phyloP scores from a whole-genome alignment of 2,329 filamentous ascomycete species.

The Colletotrichum acutatum region DNA sequence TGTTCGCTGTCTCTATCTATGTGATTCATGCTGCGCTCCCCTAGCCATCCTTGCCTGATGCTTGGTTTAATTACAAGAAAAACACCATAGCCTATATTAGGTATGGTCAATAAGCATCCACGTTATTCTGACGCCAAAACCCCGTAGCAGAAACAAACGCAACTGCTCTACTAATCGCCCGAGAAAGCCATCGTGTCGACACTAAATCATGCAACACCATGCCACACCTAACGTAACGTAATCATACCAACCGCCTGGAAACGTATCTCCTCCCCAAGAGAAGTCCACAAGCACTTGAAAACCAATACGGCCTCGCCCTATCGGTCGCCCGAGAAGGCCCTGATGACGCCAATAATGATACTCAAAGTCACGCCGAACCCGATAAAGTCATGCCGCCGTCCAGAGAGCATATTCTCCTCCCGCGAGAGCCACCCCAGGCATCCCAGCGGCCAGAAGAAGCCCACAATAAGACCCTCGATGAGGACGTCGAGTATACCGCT shows the following conservation, averaged over 20 bases:
- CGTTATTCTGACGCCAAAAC: neutral
- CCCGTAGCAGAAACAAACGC: neutral
- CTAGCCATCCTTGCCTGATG: neutral
- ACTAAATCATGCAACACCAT: neutral
- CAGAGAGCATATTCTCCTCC: constrained; percentile 88
- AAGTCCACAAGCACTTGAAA: neutral
- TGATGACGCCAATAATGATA: constrained; percentile 48
- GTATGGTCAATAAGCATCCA: neutral
- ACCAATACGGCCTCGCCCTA: neutral
- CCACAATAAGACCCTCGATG: constrained; percentile 87
- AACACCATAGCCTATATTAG: neutral
- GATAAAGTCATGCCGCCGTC: constrained; percentile 87
- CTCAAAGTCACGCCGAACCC: constrained; percentile 81
- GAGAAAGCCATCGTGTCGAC: neutral
- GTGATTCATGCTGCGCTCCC: constrained; percentile 7
- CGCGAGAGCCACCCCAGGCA: constrained; percentile 86
- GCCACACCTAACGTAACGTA: neutral
- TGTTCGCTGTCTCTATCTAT: constrained; percentile 5
- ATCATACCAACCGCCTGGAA: neutral
- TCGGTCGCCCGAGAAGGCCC: constrained; percentile 38
- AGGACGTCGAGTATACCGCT: constrained; percentile 81
- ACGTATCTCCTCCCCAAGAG: neutral
- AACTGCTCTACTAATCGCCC: neutral
- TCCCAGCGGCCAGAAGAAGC: constrained; percentile 94
- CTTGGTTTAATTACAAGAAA: constrained; percentile 26